A percentile compares a stretch with the other conserved stretches of the same genome.
phyloP scores from a whole-genome alignment of 129 eudicot species.

The Arctium minus region DNA sequence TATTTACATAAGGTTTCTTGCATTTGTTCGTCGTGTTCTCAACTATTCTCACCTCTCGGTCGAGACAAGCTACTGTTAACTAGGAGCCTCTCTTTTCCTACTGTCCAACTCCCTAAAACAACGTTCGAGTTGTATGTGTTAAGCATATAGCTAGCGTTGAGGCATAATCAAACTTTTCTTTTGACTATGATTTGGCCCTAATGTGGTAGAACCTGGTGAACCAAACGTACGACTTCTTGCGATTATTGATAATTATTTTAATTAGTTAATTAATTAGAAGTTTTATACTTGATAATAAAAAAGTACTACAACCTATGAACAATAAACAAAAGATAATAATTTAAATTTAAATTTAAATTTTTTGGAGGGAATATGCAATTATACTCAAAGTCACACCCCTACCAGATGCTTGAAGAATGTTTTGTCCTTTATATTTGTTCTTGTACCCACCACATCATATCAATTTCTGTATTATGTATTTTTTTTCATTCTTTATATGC shows the following conservation, averaged over 20 bases:
- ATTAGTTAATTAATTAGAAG: background rate
- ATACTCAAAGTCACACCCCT: slow-evolving; percentile 1
- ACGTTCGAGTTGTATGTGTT: no score
- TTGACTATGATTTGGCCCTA: no score
- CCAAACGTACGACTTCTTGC: background rate
- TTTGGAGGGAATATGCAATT: slow-evolving; percentile 9
- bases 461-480: background rate
- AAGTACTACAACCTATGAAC: background rate
- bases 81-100: no score
- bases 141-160: no score
- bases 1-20: background rate
- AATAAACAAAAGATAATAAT: background rate
- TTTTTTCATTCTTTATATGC: background rate
- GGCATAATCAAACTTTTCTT: no score
- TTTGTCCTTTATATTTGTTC: slow-evolving; percentile 18
- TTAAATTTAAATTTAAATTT: background rate
- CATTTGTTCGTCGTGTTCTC: background rate
- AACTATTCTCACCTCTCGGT: no score
- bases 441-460: background rate
- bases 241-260: background rate
- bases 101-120: no score
- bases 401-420: slow-evolving; percentile 23
- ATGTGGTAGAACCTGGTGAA: no score
- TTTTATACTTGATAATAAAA: background rate
- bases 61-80: no score